Conservation (phyloP, 2,329 filamentous ascomycete genomes). For the Hypoxylon sp. region DNA sequence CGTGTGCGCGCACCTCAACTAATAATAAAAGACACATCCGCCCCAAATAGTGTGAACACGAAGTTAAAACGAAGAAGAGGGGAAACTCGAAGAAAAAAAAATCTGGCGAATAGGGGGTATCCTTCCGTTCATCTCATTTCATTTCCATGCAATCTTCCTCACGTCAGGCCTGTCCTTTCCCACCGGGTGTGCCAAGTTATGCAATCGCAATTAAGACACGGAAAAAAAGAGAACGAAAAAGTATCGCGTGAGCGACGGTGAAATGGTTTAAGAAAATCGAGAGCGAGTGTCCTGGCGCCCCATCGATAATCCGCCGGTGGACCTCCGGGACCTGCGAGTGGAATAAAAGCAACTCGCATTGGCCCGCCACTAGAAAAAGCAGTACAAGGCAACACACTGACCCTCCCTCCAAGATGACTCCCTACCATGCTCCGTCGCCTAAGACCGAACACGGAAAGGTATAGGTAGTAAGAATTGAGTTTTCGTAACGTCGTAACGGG, state of each 20-base stretch:
- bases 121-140: conserved; percentile 52
- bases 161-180: conserved; percentile 40
- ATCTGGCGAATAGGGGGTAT: conserved; percentile 51
- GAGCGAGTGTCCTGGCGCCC: conserved; percentile 52
- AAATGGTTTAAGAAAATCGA: conserved; percentile 51
- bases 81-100: conserved; percentile 39
- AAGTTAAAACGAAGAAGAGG: conserved; percentile 40
- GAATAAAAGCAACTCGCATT: conserved; percentile 32
- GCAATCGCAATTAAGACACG: conserved; percentile 43
- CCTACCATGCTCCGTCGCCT: conserved; percentile 47
- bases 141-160: conserved; percentile 51
- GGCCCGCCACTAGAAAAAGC: conserved; percentile 35
- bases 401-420: conserved; percentile 44
- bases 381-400: conserved; percentile 46
- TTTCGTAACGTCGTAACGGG: conserved; percentile 53
- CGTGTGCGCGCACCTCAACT: conserved; percentile 34
- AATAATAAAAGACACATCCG: conserved; percentile 36
- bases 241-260: conserved; percentile 52
- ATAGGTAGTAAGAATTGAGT: conserved; percentile 49
- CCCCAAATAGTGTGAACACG: conserved; percentile 49
- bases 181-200: conserved; percentile 43
- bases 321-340: conserved; percentile 33
- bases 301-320: conserved; percentile 44
- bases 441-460: conserved; percentile 47
- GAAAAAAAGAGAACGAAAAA: conserved; percentile 39